These are phyloP conservation scores for Xylaria sp. DNA, from an alignment of 2,329 filamentous ascomycete genomes.

Conservation along the genomic window DNA sequence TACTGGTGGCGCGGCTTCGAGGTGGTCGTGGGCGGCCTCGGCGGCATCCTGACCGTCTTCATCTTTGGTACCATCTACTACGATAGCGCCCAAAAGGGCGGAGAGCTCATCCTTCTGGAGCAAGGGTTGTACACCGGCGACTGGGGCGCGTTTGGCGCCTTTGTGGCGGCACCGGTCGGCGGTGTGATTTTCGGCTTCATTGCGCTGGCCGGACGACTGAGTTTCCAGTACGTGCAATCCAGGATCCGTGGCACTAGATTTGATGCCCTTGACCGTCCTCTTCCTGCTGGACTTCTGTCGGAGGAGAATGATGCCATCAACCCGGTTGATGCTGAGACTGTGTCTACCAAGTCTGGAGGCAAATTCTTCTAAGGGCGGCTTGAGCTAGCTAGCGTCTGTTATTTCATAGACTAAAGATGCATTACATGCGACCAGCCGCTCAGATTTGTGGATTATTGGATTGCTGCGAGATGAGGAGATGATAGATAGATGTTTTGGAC, in stretches of 20 bases:
- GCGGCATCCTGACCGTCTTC: constrained; percentile 82
- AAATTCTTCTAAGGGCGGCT: constrained; percentile 63
- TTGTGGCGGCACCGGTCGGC: constrained; percentile 81
- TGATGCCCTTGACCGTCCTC: constrained; percentile 71
- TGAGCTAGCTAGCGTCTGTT: neutral
- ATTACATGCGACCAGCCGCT: neutral
- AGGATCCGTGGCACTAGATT: constrained; percentile 71
- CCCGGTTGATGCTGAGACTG: constrained; percentile 48
- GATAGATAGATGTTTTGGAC: neutral
- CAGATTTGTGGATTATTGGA: neutral
- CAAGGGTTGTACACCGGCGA: constrained; percentile 79
- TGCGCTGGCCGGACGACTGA: constrained; percentile 70
- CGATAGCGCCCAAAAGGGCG: constrained; percentile 71
- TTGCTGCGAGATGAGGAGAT: neutral
- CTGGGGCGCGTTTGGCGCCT: constrained; percentile 86
- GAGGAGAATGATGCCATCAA: constrained; percentile 44
- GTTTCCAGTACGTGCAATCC: constrained; percentile 67
- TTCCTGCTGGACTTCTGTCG: constrained; percentile 29
- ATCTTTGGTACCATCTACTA: constrained; percentile 85
- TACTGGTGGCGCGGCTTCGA: constrained; percentile 86
- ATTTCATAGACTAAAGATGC: neutral
- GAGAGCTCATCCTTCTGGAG: constrained; percentile 75
- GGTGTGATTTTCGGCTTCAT: constrained; percentile 76
- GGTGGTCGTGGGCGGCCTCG: constrained; percentile 80
- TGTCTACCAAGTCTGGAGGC: constrained; percentile 55